phyloP scores from a whole-genome alignment of 2,329 filamentous ascomycete genomes.

The Paramyrothecium sp. region DNA sequence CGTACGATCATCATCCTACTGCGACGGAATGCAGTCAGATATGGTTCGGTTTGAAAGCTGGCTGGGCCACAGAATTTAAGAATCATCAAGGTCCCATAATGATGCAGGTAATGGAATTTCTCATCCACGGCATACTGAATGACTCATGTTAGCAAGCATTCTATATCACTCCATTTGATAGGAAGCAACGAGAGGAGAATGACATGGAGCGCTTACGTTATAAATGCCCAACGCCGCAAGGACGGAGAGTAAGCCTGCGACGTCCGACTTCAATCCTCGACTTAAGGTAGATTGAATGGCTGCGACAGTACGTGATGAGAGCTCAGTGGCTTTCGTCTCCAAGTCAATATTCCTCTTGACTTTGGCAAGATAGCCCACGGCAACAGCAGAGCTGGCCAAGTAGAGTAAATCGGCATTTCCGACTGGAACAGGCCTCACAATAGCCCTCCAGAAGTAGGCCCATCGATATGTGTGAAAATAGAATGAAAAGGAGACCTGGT shows the following conservation, averaged over 20 bases:
- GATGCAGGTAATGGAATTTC: neutral
- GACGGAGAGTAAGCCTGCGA: neutral
- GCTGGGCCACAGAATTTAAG: neutral
- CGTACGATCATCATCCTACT: neutral
- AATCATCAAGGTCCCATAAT: neutral
- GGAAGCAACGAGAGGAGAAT: neutral
- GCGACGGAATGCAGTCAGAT: neutral
- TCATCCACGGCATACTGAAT: neutral
- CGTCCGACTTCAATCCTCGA: neutral
- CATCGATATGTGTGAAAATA: neutral
- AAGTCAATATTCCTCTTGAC: neutral
- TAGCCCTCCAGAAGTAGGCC: neutral
- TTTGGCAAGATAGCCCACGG: neutral
- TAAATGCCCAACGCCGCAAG: neutral
- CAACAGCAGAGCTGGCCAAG: neutral
- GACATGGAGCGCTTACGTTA: neutral
- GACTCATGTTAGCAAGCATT: neutral
- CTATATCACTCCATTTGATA: neutral
- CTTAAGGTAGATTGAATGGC: neutral
- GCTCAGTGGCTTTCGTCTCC: neutral
- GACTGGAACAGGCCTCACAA: neutral
- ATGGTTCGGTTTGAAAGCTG: neutral
- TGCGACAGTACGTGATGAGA: neutral
- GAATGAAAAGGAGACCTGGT: neutral
- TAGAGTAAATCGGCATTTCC: neutral